Conservation (phyloP, 2,329 filamentous ascomycete species). For the Bertia moriformis region DNA sequence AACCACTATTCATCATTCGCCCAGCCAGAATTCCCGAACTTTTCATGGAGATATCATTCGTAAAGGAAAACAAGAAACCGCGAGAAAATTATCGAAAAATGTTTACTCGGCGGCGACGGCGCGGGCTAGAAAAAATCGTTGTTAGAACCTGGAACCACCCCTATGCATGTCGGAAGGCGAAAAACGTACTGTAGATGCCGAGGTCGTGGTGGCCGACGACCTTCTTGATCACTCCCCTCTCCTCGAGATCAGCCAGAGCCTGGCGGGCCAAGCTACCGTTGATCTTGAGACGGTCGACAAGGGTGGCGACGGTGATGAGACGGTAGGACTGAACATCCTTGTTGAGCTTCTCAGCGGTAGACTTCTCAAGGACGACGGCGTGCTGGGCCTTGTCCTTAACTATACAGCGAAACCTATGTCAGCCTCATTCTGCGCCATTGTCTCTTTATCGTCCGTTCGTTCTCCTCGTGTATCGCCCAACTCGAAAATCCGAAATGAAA, state of each 20-base stretch:
- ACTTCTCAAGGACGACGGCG: slow-evolving; percentile 97
- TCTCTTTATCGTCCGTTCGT: too few species aligned
- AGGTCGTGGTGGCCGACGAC: slow-evolving; percentile 92
- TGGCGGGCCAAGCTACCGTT: slow-evolving; percentile 90
- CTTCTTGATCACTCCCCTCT: slow-evolving; percentile 97
- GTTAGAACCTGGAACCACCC: neutral
- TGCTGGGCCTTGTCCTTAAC: slow-evolving; percentile 99
- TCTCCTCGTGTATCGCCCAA: neutral
- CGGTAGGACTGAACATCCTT: slow-evolving; percentile 99
- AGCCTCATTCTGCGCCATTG: neutral
- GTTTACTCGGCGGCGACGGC: slow-evolving; percentile 27
- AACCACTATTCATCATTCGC: slow-evolving; percentile 16
- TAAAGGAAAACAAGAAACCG: slow-evolving; percentile 17
- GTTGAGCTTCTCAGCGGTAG: slow-evolving; percentile 93
- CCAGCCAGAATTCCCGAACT: slow-evolving; percentile 18
- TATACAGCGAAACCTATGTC: slow-evolving; percentile 31
- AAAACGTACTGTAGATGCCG: slow-evolving; percentile 68
- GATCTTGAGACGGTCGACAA: slow-evolving; percentile 99
- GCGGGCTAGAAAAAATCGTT: slow-evolving; percentile 15
- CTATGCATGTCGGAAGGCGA: neutral
- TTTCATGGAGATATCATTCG: slow-evolving; percentile 19
- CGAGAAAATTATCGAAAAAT: slow-evolving; percentile 14
- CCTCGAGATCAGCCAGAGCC: slow-evolving; percentile 85
- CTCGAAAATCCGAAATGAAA: too few species aligned
- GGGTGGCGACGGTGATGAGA: slow-evolving; percentile 93